Conservation (phyloP, 1,284 basidiomycete species). For the Cryptococcus amylolentus region DNA sequence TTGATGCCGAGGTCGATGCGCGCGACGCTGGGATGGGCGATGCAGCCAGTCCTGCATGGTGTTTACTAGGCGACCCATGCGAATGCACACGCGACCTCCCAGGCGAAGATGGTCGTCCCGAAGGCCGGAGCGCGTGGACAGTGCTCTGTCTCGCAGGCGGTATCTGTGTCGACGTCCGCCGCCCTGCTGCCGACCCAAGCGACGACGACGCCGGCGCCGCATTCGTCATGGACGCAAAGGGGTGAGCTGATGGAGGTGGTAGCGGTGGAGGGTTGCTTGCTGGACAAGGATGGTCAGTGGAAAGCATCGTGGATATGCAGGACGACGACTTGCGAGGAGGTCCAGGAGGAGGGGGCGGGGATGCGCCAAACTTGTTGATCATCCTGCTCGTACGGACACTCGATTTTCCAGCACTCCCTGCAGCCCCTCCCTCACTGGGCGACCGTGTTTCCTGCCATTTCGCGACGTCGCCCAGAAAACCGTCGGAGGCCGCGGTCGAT, state of each 20-base stretch:
- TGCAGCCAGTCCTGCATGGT: neutral
- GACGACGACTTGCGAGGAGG: slow-evolving; percentile 22
- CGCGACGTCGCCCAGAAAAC: slow-evolving; percentile 13
- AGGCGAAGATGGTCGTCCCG: no score
- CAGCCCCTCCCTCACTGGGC: neutral
- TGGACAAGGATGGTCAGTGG: neutral
- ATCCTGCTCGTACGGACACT: slow-evolving; percentile 14
- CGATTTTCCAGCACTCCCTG: neutral
- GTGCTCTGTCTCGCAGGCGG: neutral
- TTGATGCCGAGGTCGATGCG: neutral
- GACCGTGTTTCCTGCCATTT: slow-evolving; percentile 8
- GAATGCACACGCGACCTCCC: neutral
- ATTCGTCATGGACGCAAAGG: slow-evolving; percentile 9
- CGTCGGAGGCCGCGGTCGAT: slow-evolving; percentile 1
- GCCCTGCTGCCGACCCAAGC: neutral
- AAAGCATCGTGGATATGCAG: neutral
- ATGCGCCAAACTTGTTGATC: slow-evolving; percentile 13
- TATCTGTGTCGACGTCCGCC: neutral
- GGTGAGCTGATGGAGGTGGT: slow-evolving; percentile 14
- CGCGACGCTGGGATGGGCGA: neutral
- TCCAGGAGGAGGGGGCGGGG: slow-evolving; percentile 24
- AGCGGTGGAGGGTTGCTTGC: slow-evolving; percentile 2
- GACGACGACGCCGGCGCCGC: neutral
- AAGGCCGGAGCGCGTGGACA: neutral
- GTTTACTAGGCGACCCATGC: neutral